phyloP scores from a whole-genome alignment of 2,329 filamentous ascomycete genomes.

The Rugonectria rugulosa region DNA sequence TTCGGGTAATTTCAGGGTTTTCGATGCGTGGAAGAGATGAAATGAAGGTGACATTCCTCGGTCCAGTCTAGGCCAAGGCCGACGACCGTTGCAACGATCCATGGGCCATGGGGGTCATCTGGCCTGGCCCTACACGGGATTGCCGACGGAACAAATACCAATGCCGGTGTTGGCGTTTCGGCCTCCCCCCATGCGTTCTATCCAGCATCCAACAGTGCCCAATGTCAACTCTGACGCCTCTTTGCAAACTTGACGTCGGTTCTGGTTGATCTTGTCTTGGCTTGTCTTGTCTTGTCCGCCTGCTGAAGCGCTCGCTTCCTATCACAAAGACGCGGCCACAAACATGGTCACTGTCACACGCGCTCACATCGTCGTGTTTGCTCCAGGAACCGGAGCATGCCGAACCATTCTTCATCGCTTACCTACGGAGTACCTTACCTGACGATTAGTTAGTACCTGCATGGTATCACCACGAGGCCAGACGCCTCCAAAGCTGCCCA shows the following conservation, averaged over 20 bases:
- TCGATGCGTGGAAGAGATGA: not conserved
- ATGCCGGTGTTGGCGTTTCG: slow-evolving; percentile 1
- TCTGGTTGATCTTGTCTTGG: no score
- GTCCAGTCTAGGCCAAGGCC: not conserved
- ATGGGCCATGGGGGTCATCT: slow-evolving; percentile 1
- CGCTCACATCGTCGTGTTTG: not conserved
- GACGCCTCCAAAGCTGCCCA: not conserved
- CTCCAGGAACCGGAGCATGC: slow-evolving; percentile 9
- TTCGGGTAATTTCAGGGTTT: not conserved
- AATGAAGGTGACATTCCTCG: slow-evolving; percentile 10
- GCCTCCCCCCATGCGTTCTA: not conserved
- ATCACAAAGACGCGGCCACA: no score
- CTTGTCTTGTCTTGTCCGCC: no score
- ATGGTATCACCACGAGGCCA: no score
- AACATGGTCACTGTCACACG: no score
- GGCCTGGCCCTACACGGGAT: slow-evolving; percentile 7
- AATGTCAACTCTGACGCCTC: slow-evolving; percentile 11
- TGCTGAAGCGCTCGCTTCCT: no score
- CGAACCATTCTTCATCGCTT: slow-evolving; percentile 8
- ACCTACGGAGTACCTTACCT: slow-evolving; percentile 10
- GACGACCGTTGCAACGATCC: slow-evolving; percentile 5
- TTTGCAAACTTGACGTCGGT: no score
- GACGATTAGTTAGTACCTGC: no score
- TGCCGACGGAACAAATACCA: slow-evolving; percentile 9
- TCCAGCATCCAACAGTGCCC: not conserved